phyloP scores from a whole-genome alignment of 371 early-diverging fungal genomes.

The Circinella minor region DNA sequence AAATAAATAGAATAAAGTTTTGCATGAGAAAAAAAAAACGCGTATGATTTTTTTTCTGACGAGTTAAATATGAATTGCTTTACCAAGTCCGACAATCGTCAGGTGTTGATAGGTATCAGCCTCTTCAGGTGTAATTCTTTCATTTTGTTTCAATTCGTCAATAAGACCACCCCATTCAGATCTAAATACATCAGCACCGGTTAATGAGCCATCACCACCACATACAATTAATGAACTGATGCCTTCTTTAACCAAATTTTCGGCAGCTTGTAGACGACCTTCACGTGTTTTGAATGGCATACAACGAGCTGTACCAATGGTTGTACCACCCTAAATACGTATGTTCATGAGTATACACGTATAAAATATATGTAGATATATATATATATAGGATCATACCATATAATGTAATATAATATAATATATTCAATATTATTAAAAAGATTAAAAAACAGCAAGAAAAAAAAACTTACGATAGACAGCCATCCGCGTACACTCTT shows the following conservation, averaged over 20 bases:
- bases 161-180: constrained; percentile 91
- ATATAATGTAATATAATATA: too few relatives aligned
- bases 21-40: background rate
- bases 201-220: constrained; percentile 97
- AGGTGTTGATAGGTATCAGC: constrained; percentile 63
- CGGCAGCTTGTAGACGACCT: constrained; percentile 87
- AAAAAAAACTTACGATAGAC: constrained; percentile 57
- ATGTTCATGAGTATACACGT: background rate
- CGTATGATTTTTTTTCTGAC: background rate
- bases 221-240: constrained; percentile 97
- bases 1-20: background rate
- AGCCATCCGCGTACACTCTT: constrained; percentile 87
- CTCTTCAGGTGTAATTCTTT: constrained; percentile 62
- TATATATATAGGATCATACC: too few relatives aligned
- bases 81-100: constrained; percentile 87
- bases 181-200: constrained; percentile 92
- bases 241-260: constrained; percentile 84
- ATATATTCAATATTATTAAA: background rate
- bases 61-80: too few relatives aligned
- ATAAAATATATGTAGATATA: background rate
- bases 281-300: constrained; percentile 82
- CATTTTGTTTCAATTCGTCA: constrained; percentile 68
- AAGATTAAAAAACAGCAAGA: background rate
- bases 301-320: constrained; percentile 95
- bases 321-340: constrained; percentile 86